Base-by-base conservation (phyloP, 768 basidiomycete genomes). In the Mycena filopes region DNA sequence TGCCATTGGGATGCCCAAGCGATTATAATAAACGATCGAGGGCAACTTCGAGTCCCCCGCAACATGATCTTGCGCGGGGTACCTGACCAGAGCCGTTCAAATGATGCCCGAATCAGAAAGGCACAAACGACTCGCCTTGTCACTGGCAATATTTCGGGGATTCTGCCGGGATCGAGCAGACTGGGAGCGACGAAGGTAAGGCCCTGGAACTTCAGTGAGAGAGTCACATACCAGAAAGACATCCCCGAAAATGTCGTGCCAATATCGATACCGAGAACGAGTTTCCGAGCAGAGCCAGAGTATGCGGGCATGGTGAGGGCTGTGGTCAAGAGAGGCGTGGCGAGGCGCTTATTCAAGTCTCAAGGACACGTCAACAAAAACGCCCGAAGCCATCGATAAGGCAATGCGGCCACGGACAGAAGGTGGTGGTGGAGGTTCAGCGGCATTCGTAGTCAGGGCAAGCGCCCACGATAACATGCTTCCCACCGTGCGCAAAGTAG, bases 31-130 rank as follows among this genome's bases (percentile, higher is more conserved):
- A 20, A 86, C 62, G 33, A 84, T 73, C 0, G 83, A 81, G 0
- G 83, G 84, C 41, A 86, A 82, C 64, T 85, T 86, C 28, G 77
- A 80, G 55, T 84, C 80, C 8, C 82, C 80, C 4, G 81, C 80
- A n/a, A 79, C 74, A 4, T 78, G 73, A n/a, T 82, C 80, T 62
- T 83, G 83, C 2, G 78, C 80, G 5, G 83, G 85, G 60, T 79
- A 85, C 63, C 84, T 85, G 40, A 29, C 40, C 20, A n/a, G 13
- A 29, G 6, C 29, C 29, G 25, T 18, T 28, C 8, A 26, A 15
- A 33, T 26, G 47, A 36, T 26, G 20, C n/a, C n/a, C n/a, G 2
- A 46, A 1, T 40, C 5, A 9, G 18, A 12, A 25, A 11, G 4
- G 23, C 18, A 33, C 18, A 18, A 38, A 18, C 12, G n/a, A 28